These are phyloP conservation scores for Mrakia frigida DNA, from an alignment of 768 basidiomycete genomes.

Conservation along the genomic window DNA sequence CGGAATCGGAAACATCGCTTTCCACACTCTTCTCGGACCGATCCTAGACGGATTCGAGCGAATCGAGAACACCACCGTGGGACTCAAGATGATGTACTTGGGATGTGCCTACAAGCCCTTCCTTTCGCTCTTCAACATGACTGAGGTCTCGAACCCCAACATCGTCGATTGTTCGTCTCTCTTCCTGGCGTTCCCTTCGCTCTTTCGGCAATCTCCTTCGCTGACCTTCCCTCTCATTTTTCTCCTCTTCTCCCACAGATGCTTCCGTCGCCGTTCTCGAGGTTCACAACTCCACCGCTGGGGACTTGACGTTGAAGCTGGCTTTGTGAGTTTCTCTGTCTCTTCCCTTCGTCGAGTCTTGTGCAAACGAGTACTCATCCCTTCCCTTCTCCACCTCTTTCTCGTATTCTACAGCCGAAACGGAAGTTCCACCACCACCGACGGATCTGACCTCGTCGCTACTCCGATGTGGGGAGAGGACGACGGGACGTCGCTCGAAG, in stretches of 20 bases:
- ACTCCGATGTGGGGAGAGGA: slow-evolving; percentile 30
- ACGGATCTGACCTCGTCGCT: slow-evolving; percentile 32
- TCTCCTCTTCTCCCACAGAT: slow-evolving; percentile 9
- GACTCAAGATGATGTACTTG: slow-evolving; percentile 69
- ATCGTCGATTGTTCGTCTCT: slow-evolving; percentile 33
- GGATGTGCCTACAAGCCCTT: slow-evolving; percentile 61
- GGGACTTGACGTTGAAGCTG: slow-evolving; percentile 36
- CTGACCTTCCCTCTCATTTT: no score
- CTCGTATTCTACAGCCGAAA: slow-evolving; percentile 32
- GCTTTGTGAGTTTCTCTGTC: slow-evolving; percentile 36
- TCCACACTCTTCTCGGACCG: slow-evolving; percentile 68
- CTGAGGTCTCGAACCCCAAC: slow-evolving; percentile 47
- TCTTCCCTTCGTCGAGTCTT: not conserved
- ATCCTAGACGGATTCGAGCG: slow-evolving; percentile 66
- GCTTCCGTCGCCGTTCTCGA: slow-evolving; percentile 38
- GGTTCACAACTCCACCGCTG: slow-evolving; percentile 31
- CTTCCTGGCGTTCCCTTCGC: no score
- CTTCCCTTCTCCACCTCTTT: not conserved
- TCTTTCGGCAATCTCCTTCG: no score
- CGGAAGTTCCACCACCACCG: slow-evolving; percentile 32
- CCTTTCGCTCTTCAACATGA: slow-evolving; percentile 83
- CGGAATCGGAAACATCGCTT: slow-evolving; percentile 62
- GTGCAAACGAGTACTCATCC: not conserved
- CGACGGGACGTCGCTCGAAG: slow-evolving; percentile 32
- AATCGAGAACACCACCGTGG: slow-evolving; percentile 72